phyloP scores from a whole-genome alignment of 495 filamentous ascomycete species.

The Lichina pygmaea region DNA sequence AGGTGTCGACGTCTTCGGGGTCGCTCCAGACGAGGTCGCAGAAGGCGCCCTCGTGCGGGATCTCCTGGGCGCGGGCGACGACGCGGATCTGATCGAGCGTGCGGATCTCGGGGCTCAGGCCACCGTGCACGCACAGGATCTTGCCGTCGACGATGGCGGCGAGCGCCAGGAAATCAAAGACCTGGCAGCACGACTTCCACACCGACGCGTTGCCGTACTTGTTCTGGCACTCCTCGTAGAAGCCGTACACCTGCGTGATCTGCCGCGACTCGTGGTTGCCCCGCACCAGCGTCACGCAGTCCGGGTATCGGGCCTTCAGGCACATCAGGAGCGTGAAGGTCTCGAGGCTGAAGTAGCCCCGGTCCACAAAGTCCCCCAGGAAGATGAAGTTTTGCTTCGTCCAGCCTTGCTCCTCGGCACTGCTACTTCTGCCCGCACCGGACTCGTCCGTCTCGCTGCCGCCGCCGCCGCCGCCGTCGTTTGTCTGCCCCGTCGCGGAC shows the following conservation, averaged over 20 bases:
- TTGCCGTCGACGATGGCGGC: slow-evolving; percentile 93
- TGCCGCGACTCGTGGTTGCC: slow-evolving; percentile 96
- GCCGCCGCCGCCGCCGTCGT: slow-evolving; percentile 12
- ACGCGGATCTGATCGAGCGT: slow-evolving; percentile 96
- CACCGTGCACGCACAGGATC: slow-evolving; percentile 90
- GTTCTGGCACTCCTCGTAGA: slow-evolving; percentile 93
- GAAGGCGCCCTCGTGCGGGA: slow-evolving; percentile 93
- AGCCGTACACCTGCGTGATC: slow-evolving; percentile 96
- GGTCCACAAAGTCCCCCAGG: slow-evolving; percentile 88
- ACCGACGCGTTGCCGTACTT: slow-evolving; percentile 97
- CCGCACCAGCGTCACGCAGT: slow-evolving; percentile 80
- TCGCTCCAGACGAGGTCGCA: slow-evolving; percentile 97
- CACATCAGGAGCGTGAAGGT: slow-evolving; percentile 90
- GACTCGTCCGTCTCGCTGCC: slow-evolving; percentile 16
- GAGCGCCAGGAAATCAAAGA: slow-evolving; percentile 91
- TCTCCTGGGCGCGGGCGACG: slow-evolving; percentile 87
- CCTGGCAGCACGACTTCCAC: slow-evolving; percentile 97
- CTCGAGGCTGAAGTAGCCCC: slow-evolving; percentile 92
- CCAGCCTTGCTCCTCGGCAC: slow-evolving; percentile 9
- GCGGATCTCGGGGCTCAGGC: slow-evolving; percentile 85
- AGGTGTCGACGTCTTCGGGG: slow-evolving; percentile 93
- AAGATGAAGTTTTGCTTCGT: slow-evolving; percentile 80
- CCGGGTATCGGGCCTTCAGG: slow-evolving; percentile 92
- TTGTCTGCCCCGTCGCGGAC: background rate
- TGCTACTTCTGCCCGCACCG: slow-evolving; percentile 5